Evolutionary conservation across 352 stramenopile genomes (phyloP), one percentile per base, ranked within the genome.

Genomic region (Phytophthora foliorum): DNA sequence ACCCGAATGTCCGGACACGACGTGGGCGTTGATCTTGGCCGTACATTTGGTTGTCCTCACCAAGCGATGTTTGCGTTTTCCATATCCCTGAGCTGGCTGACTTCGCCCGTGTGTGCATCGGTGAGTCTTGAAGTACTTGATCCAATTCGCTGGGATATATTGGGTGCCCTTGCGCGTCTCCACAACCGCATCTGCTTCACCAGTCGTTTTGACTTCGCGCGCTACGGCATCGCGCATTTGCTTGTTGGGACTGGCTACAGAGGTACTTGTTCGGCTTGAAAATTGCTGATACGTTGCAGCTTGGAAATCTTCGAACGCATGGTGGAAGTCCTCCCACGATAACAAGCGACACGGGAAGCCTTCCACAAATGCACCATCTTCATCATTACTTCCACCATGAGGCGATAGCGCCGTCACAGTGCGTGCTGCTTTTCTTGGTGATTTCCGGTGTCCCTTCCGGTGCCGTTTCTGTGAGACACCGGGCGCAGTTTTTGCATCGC

Each of bases 351-450:
- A 29, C 25, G 25, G 25, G 25, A 5, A 29, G 13, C 27, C 22
- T 53, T 39, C 46, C 10, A 53, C 8, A 22, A 53, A 39, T 24
- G 24, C 46, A 22, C 24, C 46, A 53, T 48, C 41, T 25, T 48
- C 17, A 10, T 25, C 41, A 25, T 13, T 5, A 48, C 10, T 13
- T 14, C 13, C 41, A 36, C 6, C 31, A 36, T 16, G 45, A 5
- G 45, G 21, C 5, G 22, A 52, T 34, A 11, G 13, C 24, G 24
- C 14, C 10, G 21, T 6, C 5, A 5, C 46, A 16, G 46, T 21
- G n/a, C n/a, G n/a, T n/a, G n/a, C n/a, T n/a, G n/a, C n/a, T n/a
- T n/a, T n/a, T n/a, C n/a, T n/a, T n/a, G n/a, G n/a, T n/a, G n/a
- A n/a, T 32, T 38, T 53, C 46, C 4, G 22, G 24, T 36, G 5